Conservation (phyloP, 139 green algal genomes). For the Tetraselmis striata region DNA sequence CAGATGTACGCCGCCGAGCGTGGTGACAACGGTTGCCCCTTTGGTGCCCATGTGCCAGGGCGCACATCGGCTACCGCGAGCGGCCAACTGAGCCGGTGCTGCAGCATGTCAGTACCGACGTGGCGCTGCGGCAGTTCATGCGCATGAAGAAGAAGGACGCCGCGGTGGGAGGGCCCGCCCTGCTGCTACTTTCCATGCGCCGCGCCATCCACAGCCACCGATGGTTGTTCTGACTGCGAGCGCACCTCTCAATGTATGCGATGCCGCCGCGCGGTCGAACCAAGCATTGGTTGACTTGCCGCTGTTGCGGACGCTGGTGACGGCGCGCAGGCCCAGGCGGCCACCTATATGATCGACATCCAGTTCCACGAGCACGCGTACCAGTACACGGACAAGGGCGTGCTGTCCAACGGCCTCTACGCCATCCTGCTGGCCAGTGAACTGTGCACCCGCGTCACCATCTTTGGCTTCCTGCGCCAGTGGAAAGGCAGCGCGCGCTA, state of each 20-base stretch:
- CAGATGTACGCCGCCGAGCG: too few species aligned
- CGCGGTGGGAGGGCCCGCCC: too few species aligned
- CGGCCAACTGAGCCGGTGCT: slow-evolving; percentile 10
- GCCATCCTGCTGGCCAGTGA: slow-evolving; percentile 12
- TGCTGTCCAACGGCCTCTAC: slow-evolving; percentile 26
- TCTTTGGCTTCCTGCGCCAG: slow-evolving; percentile 21
- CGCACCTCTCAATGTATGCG: too few species aligned
- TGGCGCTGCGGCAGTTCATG: slow-evolving; percentile 5
- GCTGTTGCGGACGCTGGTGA: too few species aligned
- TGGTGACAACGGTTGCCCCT: neutral
- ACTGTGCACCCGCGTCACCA: slow-evolving; percentile 13
- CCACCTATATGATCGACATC: slow-evolving; percentile 10
- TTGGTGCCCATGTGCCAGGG: neutral
- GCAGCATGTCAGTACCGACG: slow-evolving; percentile 12
- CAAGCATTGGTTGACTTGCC: too few species aligned
- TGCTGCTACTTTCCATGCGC: too few species aligned
- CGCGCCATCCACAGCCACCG: too few species aligned
- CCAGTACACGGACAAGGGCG: slow-evolving; percentile 15
- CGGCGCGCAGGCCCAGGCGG: neutral
- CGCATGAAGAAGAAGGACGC: neutral
- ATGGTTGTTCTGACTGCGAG: too few species aligned
- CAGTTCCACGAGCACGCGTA: slow-evolving; percentile 6
- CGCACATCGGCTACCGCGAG: slow-evolving; percentile 13
- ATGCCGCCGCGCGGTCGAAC: too few species aligned
- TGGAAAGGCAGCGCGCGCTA: slow-evolving; percentile 16